Percentiles rank a stretch among this genome's conserved stretches.
Evolutionary conservation across 2,329 filamentous ascomycete genomes (phyloP).

Genomic region (Lasiodiplodia theobromae): DNA sequence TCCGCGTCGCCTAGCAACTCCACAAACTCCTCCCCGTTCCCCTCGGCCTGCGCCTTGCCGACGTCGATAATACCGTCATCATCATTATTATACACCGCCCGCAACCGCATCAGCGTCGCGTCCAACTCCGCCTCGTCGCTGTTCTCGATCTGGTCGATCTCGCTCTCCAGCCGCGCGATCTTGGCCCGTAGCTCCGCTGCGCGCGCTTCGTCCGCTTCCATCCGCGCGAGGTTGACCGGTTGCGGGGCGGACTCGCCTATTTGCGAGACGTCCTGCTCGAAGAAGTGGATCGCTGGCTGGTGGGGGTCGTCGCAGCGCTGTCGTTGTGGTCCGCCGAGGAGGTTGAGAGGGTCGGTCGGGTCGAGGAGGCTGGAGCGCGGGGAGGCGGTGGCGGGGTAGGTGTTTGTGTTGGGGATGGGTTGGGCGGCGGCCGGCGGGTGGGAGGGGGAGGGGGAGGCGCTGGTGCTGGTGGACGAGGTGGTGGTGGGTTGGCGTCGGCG

Average conservation of each 20-base stretch:
- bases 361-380: slow-evolving; percentile 2
- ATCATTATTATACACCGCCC: neutral
- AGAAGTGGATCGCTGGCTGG: slow-evolving; percentile 12
- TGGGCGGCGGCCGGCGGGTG: neutral
- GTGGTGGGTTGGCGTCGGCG: neutral
- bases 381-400: neutral
- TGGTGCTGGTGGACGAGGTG: neutral
- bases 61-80: too few relatives aligned
- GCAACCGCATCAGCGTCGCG: slow-evolving; percentile 12
- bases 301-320: neutral
- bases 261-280: slow-evolving; percentile 7
- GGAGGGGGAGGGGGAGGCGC: neutral
- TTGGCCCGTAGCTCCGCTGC: neutral
- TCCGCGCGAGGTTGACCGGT: neutral
- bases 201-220: neutral
- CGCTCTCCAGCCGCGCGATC: slow-evolving; percentile 12
- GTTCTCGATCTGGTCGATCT: neutral
- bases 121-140: slow-evolving; percentile 16
- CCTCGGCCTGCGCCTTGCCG: too few relatives aligned
- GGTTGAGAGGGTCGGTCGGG: slow-evolving; percentile 7
- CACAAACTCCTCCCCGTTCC: neutral
- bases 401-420: neutral
- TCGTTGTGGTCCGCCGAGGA: neutral
- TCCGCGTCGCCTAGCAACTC: slow-evolving; percentile 20
- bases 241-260: neutral